Evolutionary conservation across 345 rosid species (phyloP).

Genomic region (Eucalyptus regnans): DNA sequence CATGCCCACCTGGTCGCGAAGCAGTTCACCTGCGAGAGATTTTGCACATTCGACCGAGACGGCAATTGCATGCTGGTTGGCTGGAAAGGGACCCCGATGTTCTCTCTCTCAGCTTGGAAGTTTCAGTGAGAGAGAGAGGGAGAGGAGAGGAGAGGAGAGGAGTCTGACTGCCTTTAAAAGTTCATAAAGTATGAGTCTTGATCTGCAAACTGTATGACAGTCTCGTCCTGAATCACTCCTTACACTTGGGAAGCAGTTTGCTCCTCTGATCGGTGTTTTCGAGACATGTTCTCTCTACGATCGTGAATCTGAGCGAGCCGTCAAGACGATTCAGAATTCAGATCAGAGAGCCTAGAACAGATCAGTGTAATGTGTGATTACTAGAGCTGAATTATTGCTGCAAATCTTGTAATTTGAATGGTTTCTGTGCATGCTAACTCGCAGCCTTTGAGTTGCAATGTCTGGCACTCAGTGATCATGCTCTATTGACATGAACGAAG

Average conservation of each 20-base stretch:
- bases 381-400: not conserved
- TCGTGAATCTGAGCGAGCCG: not conserved
- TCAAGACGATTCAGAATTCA: not conserved
- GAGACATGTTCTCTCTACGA: not conserved
- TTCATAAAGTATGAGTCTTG: too few species aligned
- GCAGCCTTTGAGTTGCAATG: not conserved
- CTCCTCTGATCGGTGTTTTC: not conserved
- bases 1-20: constrained; percentile 22
- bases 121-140: constrained; percentile 11
- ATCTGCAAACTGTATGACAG: not conserved
- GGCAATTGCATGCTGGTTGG: constrained; percentile 19
- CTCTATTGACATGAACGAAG: not conserved
- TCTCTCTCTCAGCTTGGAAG: constrained; percentile 35
- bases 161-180: not conserved
- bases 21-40: not conserved
- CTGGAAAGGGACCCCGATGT: constrained; percentile 40
- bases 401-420: not conserved
- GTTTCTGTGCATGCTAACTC: not conserved
- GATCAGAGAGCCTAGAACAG: not conserved
- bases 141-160: not conserved
- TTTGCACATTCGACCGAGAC: constrained; percentile 11
- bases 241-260: not conserved
- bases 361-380: not conserved
- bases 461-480: not conserved
- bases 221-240: not conserved